Evolutionary conservation across 768 basidiomycete species (phyloP).

Genomic region (Leccinum variicolor): DNA sequence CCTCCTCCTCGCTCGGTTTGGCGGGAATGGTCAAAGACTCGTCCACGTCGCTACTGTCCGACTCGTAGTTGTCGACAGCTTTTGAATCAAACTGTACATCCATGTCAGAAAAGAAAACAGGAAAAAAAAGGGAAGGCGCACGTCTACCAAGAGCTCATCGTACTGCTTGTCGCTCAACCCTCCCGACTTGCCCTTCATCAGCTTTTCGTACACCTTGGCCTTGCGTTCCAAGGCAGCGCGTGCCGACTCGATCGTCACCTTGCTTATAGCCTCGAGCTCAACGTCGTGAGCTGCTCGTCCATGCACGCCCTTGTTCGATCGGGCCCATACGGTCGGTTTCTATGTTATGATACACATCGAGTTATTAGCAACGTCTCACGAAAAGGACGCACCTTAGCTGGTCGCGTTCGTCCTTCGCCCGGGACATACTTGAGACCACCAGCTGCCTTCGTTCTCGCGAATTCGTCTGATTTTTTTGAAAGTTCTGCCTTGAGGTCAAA

Average conservation of each 20-base stretch:
- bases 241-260: constrained; percentile 68
- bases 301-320: constrained; percentile 71
- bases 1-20: constrained; percentile 35
- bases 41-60: constrained; percentile 74
- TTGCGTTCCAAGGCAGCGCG: constrained; percentile 73
- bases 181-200: constrained; percentile 73
- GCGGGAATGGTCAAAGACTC: constrained; percentile 68
- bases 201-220: constrained; percentile 75
- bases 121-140: constrained; percentile 35
- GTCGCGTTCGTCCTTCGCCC: constrained; percentile 56
- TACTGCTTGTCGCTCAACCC: constrained; percentile 76
- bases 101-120: background rate
- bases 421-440: constrained; percentile 49
- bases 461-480: constrained; percentile 50
- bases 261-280: constrained; percentile 66
- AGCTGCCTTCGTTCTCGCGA: constrained; percentile 60
- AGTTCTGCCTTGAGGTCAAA: constrained; percentile 73
- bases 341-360: constrained; percentile 21
- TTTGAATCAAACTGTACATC: constrained; percentile 62
- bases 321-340: constrained; percentile 79
- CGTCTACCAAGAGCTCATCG: constrained; percentile 71
- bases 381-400: constrained; percentile 57
- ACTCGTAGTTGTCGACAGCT: constrained; percentile 49
- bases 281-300: constrained; percentile 62
- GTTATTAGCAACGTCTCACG: background rate